Evolutionary conservation across 768 basidiomycete species (phyloP).

Genomic region (Heimioporus sp.): DNA sequence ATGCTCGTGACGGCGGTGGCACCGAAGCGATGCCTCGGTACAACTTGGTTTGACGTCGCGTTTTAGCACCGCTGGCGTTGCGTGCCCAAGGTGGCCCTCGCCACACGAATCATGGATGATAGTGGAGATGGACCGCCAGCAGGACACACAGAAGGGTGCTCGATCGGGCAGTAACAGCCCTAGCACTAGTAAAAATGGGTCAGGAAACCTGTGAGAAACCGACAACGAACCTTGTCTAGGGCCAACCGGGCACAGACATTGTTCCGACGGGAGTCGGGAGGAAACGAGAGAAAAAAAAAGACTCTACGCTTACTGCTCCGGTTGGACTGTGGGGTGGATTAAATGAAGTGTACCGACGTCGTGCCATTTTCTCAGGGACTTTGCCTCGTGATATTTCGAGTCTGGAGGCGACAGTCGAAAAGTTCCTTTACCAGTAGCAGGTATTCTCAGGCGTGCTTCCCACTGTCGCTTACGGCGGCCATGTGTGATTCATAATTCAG

Average conservation of each 20-base stretch:
- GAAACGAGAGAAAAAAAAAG: not conserved
- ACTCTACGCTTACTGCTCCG: not conserved
- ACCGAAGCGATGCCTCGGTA: not conserved
- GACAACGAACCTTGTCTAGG: not conserved
- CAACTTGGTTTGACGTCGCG: too few relatives aligned
- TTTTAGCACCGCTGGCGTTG: too few relatives aligned
- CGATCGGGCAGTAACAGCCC: not conserved
- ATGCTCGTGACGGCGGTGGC: not conserved
- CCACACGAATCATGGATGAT: too few relatives aligned
- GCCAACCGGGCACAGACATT: not conserved
- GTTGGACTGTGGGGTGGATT: not conserved
- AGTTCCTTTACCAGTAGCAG: not conserved
- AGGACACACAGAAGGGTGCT: not conserved
- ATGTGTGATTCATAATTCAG: not conserved
- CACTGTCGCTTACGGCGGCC: constrained; percentile 11
- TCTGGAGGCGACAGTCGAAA: not conserved
- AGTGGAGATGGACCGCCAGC: too few relatives aligned
- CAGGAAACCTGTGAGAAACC: not conserved
- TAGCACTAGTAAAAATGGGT: not conserved
- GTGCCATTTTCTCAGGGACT: constrained; percentile 3
- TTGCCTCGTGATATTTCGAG: constrained; percentile 15
- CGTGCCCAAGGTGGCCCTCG: too few relatives aligned
- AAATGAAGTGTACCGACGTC: not conserved
- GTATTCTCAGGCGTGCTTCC: constrained; percentile 7
- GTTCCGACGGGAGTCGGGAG: constrained; percentile 16